Percentiles rank a stretch among this genome's conserved stretches.
Conservation (phyloP, 345 rosid genomes). For the Cochlearia excelsa region DNA sequence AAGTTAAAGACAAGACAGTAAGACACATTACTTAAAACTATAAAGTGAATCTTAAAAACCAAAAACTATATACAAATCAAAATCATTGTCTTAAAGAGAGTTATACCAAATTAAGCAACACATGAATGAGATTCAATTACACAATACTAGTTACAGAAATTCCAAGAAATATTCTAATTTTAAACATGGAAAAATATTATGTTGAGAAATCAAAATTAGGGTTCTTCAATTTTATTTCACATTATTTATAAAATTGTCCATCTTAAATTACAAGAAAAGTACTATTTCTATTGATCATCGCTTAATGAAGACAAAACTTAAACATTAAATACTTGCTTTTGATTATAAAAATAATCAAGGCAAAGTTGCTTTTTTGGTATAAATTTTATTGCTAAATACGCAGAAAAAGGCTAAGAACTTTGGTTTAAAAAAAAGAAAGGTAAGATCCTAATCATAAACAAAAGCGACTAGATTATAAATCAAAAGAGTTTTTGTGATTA, state of each 20-base stretch:
- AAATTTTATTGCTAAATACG: conserved; percentile 20
- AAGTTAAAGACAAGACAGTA: too few relatives aligned
- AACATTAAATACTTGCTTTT: neutral
- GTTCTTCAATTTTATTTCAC: neutral
- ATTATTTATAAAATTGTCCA: too few relatives aligned
- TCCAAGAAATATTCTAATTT: conserved; percentile 15
- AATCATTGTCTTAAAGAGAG: neutral
- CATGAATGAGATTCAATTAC: conserved; percentile 5
- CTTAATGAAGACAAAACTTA: conserved; percentile 15
- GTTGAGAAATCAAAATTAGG: conserved; percentile 9
- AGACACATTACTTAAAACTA: neutral
- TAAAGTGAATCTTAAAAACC: conserved; percentile 3
- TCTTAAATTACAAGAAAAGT: neutral
- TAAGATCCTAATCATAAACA: conserved; percentile 6
- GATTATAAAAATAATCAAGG: too few relatives aligned
- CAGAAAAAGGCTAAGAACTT: conserved; percentile 34
- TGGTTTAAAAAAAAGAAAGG: neutral
- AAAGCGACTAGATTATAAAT: neutral
- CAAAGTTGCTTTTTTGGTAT: conserved; percentile 7
- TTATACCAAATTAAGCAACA: neutral
- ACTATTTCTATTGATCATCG: neutral
- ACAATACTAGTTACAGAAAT: neutral
- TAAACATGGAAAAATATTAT: conserved; percentile 1
- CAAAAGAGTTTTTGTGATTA: neutral
- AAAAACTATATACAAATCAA: neutral